Base-by-base conservation (phyloP, 148 eudicot genomes). In the Heliosperma pusillum region DNA sequence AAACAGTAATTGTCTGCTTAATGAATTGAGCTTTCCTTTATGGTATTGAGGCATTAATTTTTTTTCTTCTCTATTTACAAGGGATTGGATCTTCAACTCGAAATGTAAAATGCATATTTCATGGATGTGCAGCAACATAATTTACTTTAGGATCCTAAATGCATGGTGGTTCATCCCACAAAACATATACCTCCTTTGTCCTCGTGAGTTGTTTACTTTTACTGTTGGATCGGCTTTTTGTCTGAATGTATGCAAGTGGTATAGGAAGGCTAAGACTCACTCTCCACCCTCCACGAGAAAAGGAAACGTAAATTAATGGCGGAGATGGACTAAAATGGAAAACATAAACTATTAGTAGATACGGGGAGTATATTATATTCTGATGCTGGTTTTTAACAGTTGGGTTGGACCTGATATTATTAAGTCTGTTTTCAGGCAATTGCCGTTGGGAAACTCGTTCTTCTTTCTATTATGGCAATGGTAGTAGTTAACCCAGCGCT, bases 401-500 rank as follows among this genome's bases (percentile, higher is more conserved):
- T 66, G 17, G 52, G 0, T 25, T 26, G 56, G 5, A 47, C 56
- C 70, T 73, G 45, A 67, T 66, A 40, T 30, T 33, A 55, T 44
- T 60, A 7, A 11, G 56, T 71, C 66, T 73, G 13, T 53, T 82
- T 82, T 77, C 90, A 95, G 98, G 90, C 75, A 53, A 72, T 81
- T 61, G 72, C 86, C 52, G 83, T 83, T 63, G 88, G 91, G 40
- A 85, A 86, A 47, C 75, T 87, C 16, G 45, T 83, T 65, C 84
- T 92, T 17, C 78, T 89, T 24, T 87, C 89, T 3, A 87, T 85
- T 56, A 75, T 89, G 68, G 65, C 88, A 45, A 55, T 85, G 76
- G 60, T 76, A 44, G 74, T 83, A 40, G 69, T 89, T 59, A 83
- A 85, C 70, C 92, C 93, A 21, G 70, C 86, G 50, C 29, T 87